Conservation (phyloP, 805 yeast genomes). For the Saccharomycopsis capsularis region DNA sequence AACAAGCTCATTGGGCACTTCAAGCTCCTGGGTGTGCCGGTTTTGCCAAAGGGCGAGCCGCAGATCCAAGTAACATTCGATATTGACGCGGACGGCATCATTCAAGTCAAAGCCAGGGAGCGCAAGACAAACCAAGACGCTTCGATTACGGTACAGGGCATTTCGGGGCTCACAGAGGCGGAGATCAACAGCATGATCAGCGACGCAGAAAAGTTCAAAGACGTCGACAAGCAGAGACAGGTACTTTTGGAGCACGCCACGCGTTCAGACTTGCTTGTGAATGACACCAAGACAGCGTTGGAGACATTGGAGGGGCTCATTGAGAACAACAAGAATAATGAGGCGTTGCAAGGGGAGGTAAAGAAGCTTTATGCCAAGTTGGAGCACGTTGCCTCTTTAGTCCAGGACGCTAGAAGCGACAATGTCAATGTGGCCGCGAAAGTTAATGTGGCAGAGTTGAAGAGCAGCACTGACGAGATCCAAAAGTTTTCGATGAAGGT, state of each 20-base stretch:
- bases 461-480: conserved; percentile 67
- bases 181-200: conserved; percentile 58
- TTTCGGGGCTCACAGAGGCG: conserved; percentile 60
- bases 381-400: conserved; percentile 1
- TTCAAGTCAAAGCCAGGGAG: conserved; percentile 76
- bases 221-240: conserved; percentile 50
- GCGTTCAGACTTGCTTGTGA: conserved; percentile 68
- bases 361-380: conserved; percentile 22
- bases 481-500: conserved; percentile 70
- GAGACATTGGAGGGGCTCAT: conserved; percentile 52
- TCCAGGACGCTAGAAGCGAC: conserved; percentile 9
- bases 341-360: conserved; percentile 52
- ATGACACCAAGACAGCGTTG: conserved; percentile 85
- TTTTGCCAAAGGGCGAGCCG: conserved; percentile 73
- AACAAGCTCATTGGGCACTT: conserved; percentile 73
- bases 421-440: conserved; percentile 33
- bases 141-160: conserved; percentile 65
- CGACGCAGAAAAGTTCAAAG: conserved; percentile 59
- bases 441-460: conserved; percentile 56
- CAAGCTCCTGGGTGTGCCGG: conserved; percentile 63
- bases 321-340: conserved; percentile 59
- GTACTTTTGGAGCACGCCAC: conserved; percentile 67
- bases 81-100: conserved; percentile 77
- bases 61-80: conserved; percentile 72
- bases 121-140: conserved; percentile 72